phyloP scores from a whole-genome alignment of 2,329 filamentous ascomycete genomes.

The Epichloe aotearoae region DNA sequence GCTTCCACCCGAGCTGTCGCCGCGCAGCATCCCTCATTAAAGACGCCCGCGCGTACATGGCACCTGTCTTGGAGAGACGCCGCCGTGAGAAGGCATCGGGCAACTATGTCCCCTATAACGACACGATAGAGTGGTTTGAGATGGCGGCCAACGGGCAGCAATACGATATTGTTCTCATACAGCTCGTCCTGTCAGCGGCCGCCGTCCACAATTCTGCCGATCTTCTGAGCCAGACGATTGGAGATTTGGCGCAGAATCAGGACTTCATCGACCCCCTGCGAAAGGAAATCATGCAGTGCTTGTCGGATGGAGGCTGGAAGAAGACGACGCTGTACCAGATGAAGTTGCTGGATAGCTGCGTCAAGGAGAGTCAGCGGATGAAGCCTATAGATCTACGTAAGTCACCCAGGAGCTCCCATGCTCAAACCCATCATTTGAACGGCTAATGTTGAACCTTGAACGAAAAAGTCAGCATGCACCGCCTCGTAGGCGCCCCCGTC shows the following conservation, averaged over 20 bases:
- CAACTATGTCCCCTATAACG: conserved; percentile 19
- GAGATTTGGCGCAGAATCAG: conserved; percentile 25
- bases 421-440: too few species aligned
- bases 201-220: conserved; percentile 40
- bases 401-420: background rate
- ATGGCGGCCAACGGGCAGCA: conserved; percentile 20
- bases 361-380: conserved; percentile 33
- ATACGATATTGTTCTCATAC: conserved; percentile 7
- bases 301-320: conserved; percentile 2
- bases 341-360: conserved; percentile 31
- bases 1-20: background rate
- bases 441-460: background rate
- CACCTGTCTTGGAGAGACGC: background rate
- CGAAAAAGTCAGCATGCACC: conserved; percentile 4
- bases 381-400: conserved; percentile 23
- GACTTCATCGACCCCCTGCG: conserved; percentile 24
- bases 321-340: conserved; percentile 16
- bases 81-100: conserved; percentile 4
- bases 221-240: conserved; percentile 7
- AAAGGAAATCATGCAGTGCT: conserved; percentile 22
- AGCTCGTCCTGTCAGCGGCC: conserved; percentile 25
- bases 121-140: conserved; percentile 44
- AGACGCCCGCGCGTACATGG: background rate
- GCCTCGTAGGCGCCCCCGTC: background rate
- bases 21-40: background rate